Base-by-base conservation (phyloP, 805 yeast genomes). In the Candida glaebosa region DNA sequence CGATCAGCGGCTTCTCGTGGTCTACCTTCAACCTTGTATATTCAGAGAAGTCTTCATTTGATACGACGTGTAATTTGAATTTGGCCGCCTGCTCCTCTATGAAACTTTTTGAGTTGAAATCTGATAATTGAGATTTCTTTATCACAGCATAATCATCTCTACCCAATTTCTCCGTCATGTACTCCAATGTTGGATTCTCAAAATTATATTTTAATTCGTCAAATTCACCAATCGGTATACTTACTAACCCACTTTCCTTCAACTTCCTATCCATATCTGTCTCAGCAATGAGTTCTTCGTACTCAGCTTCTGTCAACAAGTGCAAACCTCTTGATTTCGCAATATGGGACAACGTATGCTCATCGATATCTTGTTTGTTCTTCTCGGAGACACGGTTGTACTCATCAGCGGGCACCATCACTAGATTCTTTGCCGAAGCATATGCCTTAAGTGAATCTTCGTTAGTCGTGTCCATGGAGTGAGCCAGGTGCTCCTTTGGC, bases 181-280 rank as follows among this genome's bases (percentile, higher is more conserved):
- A 62, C 1, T 53, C 58, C 22, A 54, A 31, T 3, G 52, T 49
- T 2, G 69, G 69, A 4, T 46, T 40, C 4, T 55, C 50, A 40
- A 42, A 47, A 16, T 48, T 42, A 3, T 40, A 32, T 7, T 46
- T 41, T 12, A 35, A 5, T 35, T 39, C 1, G 3, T 35, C 38
- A 24, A n/a, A 25, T 18, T 53, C 56, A 3, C 43, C 47, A 3
- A 35, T 9, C 19, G 71, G 63, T 8, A 69, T 40, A 2, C 68
- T 57, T 2, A 63, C 61, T 25, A 69, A 51, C 1, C 73, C 72
- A 36, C 49, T 56, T 3, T 56, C 42, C 26, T 48, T 48, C 25
- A 69, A 51, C 37, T 49, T 58, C 25, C 50, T 51, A 39, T 51
- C 52, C 73, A 69, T 67, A 37, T 60, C 65, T 14, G 56, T 49